phyloP scores from a whole-genome alignment of 768 basidiomycete genomes.

The Lepiota venenata region DNA sequence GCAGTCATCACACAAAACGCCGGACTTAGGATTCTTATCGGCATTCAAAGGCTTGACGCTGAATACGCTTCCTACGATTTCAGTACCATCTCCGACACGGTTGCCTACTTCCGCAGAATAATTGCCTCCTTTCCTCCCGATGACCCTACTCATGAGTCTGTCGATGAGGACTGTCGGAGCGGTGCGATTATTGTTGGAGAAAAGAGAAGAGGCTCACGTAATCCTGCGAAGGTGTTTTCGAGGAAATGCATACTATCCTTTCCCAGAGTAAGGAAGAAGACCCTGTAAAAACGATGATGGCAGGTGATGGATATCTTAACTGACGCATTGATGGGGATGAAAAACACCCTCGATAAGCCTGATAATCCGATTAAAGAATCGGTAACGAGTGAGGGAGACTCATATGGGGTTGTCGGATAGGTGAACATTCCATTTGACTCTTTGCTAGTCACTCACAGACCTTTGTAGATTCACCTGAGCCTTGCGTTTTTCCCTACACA shows the following conservation, averaged over 20 bases:
- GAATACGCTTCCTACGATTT: slow-evolving; percentile 23
- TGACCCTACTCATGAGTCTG: slow-evolving; percentile 15
- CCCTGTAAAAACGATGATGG: slow-evolving; percentile 18
- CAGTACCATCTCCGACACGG: slow-evolving; percentile 19
- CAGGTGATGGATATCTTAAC: slow-evolving; percentile 19
- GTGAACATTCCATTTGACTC: neutral
- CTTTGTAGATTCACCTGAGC: neutral
- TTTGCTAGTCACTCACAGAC: too few relatives aligned
- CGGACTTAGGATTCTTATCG: slow-evolving; percentile 25
- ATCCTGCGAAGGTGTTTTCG: slow-evolving; percentile 22
- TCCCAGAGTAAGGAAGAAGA: slow-evolving; percentile 21
- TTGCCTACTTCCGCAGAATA: slow-evolving; percentile 25
- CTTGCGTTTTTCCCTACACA: neutral
- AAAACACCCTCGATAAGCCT: slow-evolving; percentile 13
- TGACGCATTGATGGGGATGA: slow-evolving; percentile 19
- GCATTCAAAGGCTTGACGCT: slow-evolving; percentile 26
- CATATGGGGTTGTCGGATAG: slow-evolving; percentile 9
- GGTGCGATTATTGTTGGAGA: slow-evolving; percentile 21
- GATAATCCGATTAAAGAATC: slow-evolving; percentile 5
- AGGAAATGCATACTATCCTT: slow-evolving; percentile 25
- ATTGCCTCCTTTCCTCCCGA: slow-evolving; percentile 14
- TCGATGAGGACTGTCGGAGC: slow-evolving; percentile 22
- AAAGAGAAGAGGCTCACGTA: slow-evolving; percentile 20
- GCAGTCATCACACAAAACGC: slow-evolving; percentile 26
- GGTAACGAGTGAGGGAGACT: neutral